phyloP scores from a whole-genome alignment of 805 yeast species.

The Nakazawaea laoshanensis region DNA sequence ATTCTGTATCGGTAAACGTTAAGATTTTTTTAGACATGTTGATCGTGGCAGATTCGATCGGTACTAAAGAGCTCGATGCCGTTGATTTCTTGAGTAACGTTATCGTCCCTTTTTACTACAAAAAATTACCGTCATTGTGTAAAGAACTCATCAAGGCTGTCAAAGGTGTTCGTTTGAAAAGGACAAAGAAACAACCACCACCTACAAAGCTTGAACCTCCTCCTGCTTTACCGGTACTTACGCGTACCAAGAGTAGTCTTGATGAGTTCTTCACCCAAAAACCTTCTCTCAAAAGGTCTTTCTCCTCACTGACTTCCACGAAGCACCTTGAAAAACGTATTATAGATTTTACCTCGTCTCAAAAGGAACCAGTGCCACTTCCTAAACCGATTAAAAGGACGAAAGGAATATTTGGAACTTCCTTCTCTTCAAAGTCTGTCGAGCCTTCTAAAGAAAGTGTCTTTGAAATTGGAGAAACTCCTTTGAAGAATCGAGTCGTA shows the following conservation, averaged over 20 bases:
- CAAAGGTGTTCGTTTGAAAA: conserved; percentile 10
- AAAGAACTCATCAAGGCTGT: conserved; percentile 10
- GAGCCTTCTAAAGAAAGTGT: not conserved
- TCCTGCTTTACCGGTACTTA: not conserved
- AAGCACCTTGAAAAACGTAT: conserved; percentile 10
- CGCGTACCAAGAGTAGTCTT: conserved; percentile 2
- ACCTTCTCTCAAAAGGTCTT: conserved; percentile 7
- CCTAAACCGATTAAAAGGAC: not conserved
- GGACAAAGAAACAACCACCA: conserved; percentile 1
- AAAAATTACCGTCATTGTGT: conserved; percentile 5
- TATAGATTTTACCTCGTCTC: conserved; percentile 6
- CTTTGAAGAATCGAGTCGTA: conserved; percentile 10
- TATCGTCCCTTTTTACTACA: conserved; percentile 10
- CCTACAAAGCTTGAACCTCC: not conserved
- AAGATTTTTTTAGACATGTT: conserved; percentile 9
- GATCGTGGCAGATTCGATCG: conserved; percentile 4
- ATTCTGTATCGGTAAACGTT: conserved; percentile 3
- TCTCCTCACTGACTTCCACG: conserved; percentile 5
- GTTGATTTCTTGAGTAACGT: conserved; percentile 9
- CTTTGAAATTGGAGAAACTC: conserved; percentile 10
- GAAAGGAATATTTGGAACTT: conserved; percentile 10
- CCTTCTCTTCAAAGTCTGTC: not conserved
- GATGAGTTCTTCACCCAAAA: conserved; percentile 5
- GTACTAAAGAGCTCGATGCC: not conserved
- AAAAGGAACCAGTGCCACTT: not conserved